Percentiles rank a stretch among this genome's conserved stretches.
phyloP scores from a whole-genome alignment of 208 protist genomes.

The Leishmania turanica region DNA sequence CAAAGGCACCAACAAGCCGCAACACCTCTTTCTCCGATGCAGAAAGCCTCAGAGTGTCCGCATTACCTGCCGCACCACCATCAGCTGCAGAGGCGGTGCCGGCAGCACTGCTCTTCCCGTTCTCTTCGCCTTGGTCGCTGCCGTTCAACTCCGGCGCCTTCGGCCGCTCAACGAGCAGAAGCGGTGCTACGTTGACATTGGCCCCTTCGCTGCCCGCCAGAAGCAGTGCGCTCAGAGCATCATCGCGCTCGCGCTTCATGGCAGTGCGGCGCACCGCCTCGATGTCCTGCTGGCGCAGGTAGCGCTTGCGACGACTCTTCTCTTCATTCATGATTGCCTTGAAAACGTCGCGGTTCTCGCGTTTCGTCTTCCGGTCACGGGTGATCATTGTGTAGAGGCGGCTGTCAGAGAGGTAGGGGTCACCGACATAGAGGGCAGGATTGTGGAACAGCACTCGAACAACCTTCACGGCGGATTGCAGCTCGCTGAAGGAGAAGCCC shows the following conservation, averaged over 20 bases:
- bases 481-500: conserved; percentile 85
- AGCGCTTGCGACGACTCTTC: conserved; percentile 71
- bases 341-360: conserved; percentile 73
- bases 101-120: not conserved
- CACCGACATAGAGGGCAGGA: conserved; percentile 81
- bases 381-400: conserved; percentile 93
- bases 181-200: not conserved
- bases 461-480: conserved; percentile 74
- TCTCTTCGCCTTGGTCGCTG: not conserved
- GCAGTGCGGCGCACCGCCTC: conserved; percentile 67
- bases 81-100: not conserved
- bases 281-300: conserved; percentile 72
- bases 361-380: conserved; percentile 80
- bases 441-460: conserved; percentile 78
- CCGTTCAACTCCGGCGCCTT: not conserved
- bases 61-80: not conserved
- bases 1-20: conserved; percentile 77
- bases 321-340: conserved; percentile 86
- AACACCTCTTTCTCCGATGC: conserved; percentile 49
- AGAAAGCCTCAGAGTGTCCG: conserved; percentile 8
- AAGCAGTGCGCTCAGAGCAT: conserved; percentile 68
- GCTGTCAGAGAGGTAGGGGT: conserved; percentile 80
- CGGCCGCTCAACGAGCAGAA: conserved; percentile 11
- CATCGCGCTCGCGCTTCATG: conserved; percentile 90
- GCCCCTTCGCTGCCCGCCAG: conserved; percentile 21